Base-by-base conservation (phyloP, 805 yeast species). In the Jamesozyma rosinii region DNA sequence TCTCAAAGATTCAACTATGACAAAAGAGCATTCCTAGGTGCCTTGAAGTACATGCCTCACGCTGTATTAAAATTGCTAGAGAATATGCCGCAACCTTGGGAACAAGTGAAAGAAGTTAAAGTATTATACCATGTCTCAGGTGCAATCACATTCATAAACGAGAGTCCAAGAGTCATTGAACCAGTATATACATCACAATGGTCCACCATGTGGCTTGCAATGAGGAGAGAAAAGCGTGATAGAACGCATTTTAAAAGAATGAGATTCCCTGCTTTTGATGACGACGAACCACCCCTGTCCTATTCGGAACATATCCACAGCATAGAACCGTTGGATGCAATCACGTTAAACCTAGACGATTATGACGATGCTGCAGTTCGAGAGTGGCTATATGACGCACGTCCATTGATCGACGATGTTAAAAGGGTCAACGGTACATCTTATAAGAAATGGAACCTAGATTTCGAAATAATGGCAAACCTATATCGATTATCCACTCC, bases 61-160 rank as follows among this genome's bases (percentile, higher is more conserved):
- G 96, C 98, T 0, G 75, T 88, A 3, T 63, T 88, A 51, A 92
- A 92, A 61, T 71, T 92, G 33, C 58, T 92, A 33, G 98, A 92
- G 55, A 88, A 87, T 57, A 90, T 92, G 90, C 99, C 99, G 0
- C 95, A 88, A 59, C 99, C 99, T 1, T 92, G 99, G 99, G 97
- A 92, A 60, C 75, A 77, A 41, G 67, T 74, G 1, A 84, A 84
- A 48, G 94, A 84, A 36, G 97, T 92, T 19, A 78, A 75, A 45
- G 97, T 90, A 5, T 63, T 90, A 35, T 92, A 92, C 59, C 99
- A 92, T 57, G 74, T 75, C 18, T 78, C 92, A 0, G 98, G 98
- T 21, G 97, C 98, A 13, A 82, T 92, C 17, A 87, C 98, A 0
- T 88, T 92, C 69, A 95, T 92, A 18, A 82, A 90, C 59, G 97